These are phyloP conservation scores for Chaetomium strumarium DNA, from an alignment of 2,329 filamentous ascomycete species.

Conservation along the genomic window DNA sequence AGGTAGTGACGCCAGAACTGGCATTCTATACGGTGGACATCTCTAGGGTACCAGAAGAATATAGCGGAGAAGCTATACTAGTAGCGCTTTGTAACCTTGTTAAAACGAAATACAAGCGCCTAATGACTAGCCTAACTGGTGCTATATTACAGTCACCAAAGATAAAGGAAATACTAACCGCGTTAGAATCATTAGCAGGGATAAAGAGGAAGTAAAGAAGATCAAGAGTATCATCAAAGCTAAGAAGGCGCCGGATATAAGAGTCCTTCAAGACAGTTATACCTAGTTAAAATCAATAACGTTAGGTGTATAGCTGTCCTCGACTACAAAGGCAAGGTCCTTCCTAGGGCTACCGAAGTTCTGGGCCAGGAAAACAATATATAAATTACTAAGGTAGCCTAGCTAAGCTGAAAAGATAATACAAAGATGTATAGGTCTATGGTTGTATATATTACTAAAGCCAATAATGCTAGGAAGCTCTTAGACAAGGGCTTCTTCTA, in stretches of 20 bases:
- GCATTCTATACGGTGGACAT: not conserved
- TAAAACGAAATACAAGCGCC: conserved; percentile 1
- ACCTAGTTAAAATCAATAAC: conserved; percentile 9
- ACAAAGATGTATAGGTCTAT: conserved; percentile 5
- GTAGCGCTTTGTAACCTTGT: conserved; percentile 2
- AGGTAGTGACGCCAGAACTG: not conserved
- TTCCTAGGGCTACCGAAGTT: conserved; percentile 1
- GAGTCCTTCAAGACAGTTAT: conserved; percentile 10
- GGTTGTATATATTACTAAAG: conserved; percentile 3
- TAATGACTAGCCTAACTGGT: not conserved
- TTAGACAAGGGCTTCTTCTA: conserved; percentile 1
- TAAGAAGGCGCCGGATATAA: conserved; percentile 2
- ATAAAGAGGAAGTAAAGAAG: conserved; percentile 7
- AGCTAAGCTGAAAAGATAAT: conserved; percentile 1
- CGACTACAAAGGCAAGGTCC: conserved; percentile 10
- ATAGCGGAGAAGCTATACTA: not conserved
- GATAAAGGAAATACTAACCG: not conserved
- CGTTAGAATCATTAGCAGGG: conserved; percentile 2
- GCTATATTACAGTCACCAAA: not conserved
- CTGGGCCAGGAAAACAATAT: conserved; percentile 8
- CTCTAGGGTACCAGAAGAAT: not conserved
- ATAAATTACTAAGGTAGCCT: conserved; percentile 7
- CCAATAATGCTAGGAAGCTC: not conserved
- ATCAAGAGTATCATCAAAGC: conserved; percentile 6
- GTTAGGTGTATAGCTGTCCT: conserved; percentile 8